Conservation (phyloP, 345 rosid genomes). For the Camelina laxa region DNA sequence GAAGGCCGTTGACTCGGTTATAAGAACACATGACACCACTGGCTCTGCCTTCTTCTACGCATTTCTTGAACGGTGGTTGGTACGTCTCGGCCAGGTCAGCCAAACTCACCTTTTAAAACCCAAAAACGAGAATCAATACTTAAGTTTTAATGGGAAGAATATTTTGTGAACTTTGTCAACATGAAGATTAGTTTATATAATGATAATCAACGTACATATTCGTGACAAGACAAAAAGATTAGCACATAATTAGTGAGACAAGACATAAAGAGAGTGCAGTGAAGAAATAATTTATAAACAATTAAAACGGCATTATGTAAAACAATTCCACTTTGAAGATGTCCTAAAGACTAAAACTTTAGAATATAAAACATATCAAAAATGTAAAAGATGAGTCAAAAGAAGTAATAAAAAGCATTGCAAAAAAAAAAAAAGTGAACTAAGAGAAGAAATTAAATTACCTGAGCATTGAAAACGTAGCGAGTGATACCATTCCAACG, state of each 20-base stretch:
- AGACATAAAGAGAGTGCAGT: conserved; percentile 24
- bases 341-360: conserved; percentile 18
- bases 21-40: conserved; percentile 93
- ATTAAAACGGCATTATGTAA: conserved; percentile 14
- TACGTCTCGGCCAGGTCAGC: conserved; percentile 87
- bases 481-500: conserved; percentile 78
- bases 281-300: background rate
- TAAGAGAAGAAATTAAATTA: conserved; percentile 34
- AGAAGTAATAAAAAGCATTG: conserved; percentile 1
- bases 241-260: conserved; percentile 22
- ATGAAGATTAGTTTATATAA: background rate
- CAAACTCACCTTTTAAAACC: conserved; percentile 49
- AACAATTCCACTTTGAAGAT: conserved; percentile 11
- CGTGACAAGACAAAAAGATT: conserved; percentile 37
- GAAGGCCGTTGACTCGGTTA: conserved; percentile 78
- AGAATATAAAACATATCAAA: background rate
- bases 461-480: conserved; percentile 76
- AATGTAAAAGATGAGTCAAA: conserved; percentile 6
- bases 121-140: background rate
- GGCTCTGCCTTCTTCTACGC: conserved; percentile 69
- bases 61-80: conserved; percentile 80
- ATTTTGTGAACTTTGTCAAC: background rate
- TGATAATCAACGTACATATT: conserved; percentile 4
- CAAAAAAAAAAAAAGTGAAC: background rate
- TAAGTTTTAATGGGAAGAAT: too few species aligned